Conservation (phyloP, 2,329 filamentous ascomycete genomes). For the Arthrobotrys conoides region DNA sequence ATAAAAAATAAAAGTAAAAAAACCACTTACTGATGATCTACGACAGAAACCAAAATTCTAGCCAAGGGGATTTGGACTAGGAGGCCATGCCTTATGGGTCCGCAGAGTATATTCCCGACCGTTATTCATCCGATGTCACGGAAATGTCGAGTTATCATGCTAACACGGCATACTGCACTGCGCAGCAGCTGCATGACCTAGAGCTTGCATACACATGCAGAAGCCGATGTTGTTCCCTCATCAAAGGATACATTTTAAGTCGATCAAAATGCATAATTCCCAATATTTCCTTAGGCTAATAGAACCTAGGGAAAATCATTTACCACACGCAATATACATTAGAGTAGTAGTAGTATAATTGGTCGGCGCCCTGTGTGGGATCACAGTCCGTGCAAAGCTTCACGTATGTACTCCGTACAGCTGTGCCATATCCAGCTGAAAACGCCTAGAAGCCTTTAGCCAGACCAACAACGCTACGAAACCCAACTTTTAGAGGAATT, state of each 20-base stretch:
- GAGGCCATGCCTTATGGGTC: constrained; percentile 41
- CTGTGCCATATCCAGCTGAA: constrained; percentile 67
- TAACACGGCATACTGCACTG: constrained; percentile 15
- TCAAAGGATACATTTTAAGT: constrained; percentile 8
- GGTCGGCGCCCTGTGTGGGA: constrained; percentile 40
- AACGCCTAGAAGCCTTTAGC: constrained; percentile 22
- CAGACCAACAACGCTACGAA: constrained; percentile 17
- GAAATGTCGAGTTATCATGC: constrained; percentile 18
- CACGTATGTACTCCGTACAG: constrained; percentile 55
- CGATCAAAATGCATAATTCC: constrained; percentile 14
- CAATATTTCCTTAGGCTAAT: constrained; percentile 52
- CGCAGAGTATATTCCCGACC: constrained; percentile 40
- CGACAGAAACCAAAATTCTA: neutral
- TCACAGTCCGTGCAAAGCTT: constrained; percentile 69
- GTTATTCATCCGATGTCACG: constrained; percentile 54
- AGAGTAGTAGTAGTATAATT: constrained; percentile 27
- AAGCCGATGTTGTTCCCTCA: constrained; percentile 11
- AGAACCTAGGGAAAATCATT: constrained; percentile 59
- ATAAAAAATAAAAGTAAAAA: too few species aligned
- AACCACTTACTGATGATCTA: constrained; percentile 16
- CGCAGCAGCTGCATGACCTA: constrained; percentile 17
- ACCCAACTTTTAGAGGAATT: constrained; percentile 14
- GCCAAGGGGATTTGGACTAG: constrained; percentile 14
- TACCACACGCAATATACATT: constrained; percentile 41
- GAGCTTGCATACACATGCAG: constrained; percentile 18